Conservation (phyloP, 495 filamentous ascomycete genomes). For the Massariosphaeria phaeospora region DNA sequence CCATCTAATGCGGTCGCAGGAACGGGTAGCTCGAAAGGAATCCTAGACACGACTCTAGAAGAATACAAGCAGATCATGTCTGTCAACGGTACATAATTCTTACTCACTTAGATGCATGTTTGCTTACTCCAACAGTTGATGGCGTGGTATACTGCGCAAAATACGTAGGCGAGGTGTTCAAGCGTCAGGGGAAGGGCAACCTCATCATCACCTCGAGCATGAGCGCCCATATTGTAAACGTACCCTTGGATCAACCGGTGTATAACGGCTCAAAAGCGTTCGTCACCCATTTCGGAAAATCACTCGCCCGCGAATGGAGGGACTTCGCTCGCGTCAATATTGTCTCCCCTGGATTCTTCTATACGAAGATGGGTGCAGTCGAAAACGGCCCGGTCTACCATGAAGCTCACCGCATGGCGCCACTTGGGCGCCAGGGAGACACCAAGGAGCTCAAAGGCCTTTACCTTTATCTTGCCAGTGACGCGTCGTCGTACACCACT, state of each 20-base stretch:
- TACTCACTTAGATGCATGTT: too few relatives aligned
- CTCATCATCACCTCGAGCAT: conserved; percentile 40
- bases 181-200: conserved; percentile 37
- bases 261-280: conserved; percentile 38
- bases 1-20: background rate
- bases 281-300: conserved; percentile 37
- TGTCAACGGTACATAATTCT: too few relatives aligned
- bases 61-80: too few relatives aligned
- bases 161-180: conserved; percentile 40
- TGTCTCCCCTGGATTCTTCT: conserved; percentile 34
- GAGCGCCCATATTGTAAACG: conserved; percentile 37
- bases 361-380: conserved; percentile 40
- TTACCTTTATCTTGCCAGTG: conserved; percentile 37
- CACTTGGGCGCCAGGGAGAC: conserved; percentile 36
- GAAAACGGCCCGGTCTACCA: conserved; percentile 37
- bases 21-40: conserved; percentile 45
- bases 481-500: conserved; percentile 35
- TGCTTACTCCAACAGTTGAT: too few relatives aligned
- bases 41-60: conserved; percentile 48
- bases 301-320: conserved; percentile 37
- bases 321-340: conserved; percentile 38
- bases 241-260: conserved; percentile 36
- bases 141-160: conserved; percentile 38
- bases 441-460: conserved; percentile 40
- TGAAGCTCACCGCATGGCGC: conserved; percentile 40